Percentiles rank a stretch among this genome's conserved stretches.
phyloP scores from a whole-genome alignment of 169 alveolate species.

The Plasmodium berghei region DNA sequence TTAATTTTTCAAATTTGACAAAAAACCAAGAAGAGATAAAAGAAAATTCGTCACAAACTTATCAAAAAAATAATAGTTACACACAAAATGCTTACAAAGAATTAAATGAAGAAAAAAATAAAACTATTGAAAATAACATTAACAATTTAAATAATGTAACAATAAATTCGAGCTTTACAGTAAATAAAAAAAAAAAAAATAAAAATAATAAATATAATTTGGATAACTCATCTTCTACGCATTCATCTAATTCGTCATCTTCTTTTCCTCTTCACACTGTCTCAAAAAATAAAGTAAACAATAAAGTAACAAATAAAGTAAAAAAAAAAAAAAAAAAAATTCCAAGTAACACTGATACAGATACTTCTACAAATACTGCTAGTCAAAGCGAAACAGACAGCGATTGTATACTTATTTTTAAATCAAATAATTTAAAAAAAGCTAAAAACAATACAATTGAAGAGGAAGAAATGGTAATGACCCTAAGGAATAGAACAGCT shows the following conservation, averaged over 20 bases:
- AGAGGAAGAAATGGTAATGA: no score
- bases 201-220: constrained; percentile 21
- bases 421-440: no score
- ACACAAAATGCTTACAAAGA: neutral
- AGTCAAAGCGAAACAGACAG: no score
- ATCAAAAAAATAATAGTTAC: neutral
- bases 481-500: no score
- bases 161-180: constrained; percentile 22
- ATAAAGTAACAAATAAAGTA: no score
- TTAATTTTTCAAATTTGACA: constrained; percentile 14
- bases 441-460: no score
- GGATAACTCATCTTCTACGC: constrained; percentile 21
- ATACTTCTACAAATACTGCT: no score
- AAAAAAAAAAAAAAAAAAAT: no score
- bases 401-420: no score
- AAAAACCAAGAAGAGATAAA: constrained; percentile 13
- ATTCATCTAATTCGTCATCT: constrained; percentile 7
- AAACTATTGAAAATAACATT: neutral
- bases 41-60: neutral
- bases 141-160: neutral
- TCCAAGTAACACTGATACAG: no score
- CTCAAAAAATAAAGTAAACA: no score
- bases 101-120: constrained; percentile 1
- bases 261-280: no score
- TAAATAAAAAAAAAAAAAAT: constrained; percentile 15